Conservation (phyloP, 495 filamentous ascomycete genomes). For the Tuber indicum region DNA sequence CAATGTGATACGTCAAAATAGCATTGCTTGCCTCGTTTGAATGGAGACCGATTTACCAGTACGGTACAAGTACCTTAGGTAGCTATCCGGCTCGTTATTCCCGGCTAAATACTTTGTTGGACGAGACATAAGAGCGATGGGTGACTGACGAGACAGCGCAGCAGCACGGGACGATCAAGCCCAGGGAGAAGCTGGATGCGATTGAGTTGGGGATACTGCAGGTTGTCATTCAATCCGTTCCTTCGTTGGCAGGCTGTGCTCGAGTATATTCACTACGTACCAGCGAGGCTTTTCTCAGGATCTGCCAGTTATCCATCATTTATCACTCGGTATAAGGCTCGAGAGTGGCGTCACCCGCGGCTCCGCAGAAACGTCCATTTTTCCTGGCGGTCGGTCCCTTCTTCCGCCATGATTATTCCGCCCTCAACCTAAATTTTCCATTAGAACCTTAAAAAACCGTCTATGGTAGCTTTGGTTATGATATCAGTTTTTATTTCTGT, state of each 20-base stretch:
- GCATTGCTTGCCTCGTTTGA: neutral
- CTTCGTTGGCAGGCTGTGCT: neutral
- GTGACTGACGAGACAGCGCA: neutral
- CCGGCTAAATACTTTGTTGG: neutral
- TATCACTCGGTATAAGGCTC: neutral
- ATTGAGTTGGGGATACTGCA: neutral
- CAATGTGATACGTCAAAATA: neutral
- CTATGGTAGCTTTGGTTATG: neutral
- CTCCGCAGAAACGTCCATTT: neutral
- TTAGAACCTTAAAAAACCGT: neutral
- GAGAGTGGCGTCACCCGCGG: neutral
- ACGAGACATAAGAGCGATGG: neutral
- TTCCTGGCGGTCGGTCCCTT: neutral
- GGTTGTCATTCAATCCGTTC: neutral
- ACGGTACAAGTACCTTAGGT: neutral
- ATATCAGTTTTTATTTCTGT: neutral
- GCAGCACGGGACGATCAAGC: neutral
- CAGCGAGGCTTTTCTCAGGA: neutral
- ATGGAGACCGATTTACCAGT: neutral
- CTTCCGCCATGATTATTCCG: neutral
- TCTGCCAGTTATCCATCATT: neutral
- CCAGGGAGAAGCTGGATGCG: neutral
- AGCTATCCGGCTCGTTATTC: neutral
- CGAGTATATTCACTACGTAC: neutral
- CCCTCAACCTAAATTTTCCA: neutral